Percentiles rank a stretch among this genome's conserved stretches.
These are phyloP conservation scores for Candida sanyiensis DNA, from an alignment of 805 yeast species.

Conservation along the genomic window DNA sequence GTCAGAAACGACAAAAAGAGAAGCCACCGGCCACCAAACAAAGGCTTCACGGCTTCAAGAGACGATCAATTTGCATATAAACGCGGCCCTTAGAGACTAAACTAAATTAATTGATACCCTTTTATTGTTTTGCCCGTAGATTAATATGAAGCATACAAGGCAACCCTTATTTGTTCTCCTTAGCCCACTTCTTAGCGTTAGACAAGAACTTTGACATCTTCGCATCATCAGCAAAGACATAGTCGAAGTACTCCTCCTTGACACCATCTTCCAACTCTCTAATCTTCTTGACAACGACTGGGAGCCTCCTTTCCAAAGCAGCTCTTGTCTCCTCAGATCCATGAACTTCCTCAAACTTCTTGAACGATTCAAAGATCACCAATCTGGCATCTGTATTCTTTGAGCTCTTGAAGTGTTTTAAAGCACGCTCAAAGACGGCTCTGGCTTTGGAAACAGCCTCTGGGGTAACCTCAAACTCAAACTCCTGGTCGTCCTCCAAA, in stretches of 20 bases:
- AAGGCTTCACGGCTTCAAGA: background rate
- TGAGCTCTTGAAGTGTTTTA: constrained; percentile 35
- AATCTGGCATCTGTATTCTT: constrained; percentile 40
- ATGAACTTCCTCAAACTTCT: constrained; percentile 56
- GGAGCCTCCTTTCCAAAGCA: constrained; percentile 42
- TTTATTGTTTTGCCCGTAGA: background rate
- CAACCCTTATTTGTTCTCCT: constrained; percentile 15
- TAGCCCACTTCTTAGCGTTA: constrained; percentile 47
- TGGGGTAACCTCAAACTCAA: constrained; percentile 45
- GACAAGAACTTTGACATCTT: constrained; percentile 34
- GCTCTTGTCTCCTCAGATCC: constrained; percentile 42
- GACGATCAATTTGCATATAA: background rate
- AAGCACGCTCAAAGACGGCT: constrained; percentile 48
- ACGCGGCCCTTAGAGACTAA: no score
- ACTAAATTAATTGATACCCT: background rate
- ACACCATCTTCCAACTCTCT: constrained; percentile 37
- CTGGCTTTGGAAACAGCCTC: constrained; percentile 50
- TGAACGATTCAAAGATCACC: constrained; percentile 53
- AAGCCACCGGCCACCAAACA: background rate
- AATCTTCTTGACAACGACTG: constrained; percentile 44
- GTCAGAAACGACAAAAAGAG: background rate
- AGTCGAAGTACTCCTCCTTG: constrained; percentile 52
- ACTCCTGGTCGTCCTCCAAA: constrained; percentile 34
- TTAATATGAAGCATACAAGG: no score
- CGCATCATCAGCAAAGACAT: constrained; percentile 62